These are phyloP conservation scores for Fonsecaea monophora DNA, from an alignment of 2,329 filamentous ascomycete species.

Conservation along the genomic window DNA sequence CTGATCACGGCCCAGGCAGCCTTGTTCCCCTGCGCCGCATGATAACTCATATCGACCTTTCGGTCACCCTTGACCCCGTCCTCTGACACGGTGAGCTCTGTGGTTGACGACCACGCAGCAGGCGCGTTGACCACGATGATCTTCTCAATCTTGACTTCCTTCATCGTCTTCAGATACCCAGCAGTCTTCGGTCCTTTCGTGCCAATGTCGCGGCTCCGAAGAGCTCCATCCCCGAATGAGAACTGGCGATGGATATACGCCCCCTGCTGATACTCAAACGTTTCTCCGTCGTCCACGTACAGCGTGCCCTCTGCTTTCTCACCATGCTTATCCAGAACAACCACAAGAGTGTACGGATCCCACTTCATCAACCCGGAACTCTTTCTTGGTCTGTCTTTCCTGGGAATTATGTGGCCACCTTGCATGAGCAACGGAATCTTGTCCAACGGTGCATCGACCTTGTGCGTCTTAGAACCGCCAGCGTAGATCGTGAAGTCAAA, in stretches of 20 bases:
- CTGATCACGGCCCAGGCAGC: constrained; percentile 70
- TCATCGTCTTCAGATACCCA: constrained; percentile 80
- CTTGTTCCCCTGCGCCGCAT: constrained; percentile 59
- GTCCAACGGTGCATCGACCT: constrained; percentile 78
- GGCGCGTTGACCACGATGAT: constrained; percentile 84
- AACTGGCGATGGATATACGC: constrained; percentile 89
- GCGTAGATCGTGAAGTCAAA: constrained; percentile 82
- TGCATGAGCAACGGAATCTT: constrained; percentile 90
- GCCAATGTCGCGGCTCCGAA: constrained; percentile 75
- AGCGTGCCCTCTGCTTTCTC: constrained; percentile 76
- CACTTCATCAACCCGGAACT: constrained; percentile 89
- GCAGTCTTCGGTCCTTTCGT: constrained; percentile 68
- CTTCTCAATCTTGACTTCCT: constrained; percentile 78
- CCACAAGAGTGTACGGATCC: constrained; percentile 91
- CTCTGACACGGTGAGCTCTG: constrained; percentile 59
- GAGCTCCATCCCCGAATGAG: constrained; percentile 63
- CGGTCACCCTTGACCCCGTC: constrained; percentile 53
- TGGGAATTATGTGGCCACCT: constrained; percentile 88
- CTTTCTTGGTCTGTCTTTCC: constrained; percentile 84
- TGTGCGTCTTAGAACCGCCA: constrained; percentile 72
- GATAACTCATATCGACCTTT: constrained; percentile 67
- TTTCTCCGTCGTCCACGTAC: constrained; percentile 93
- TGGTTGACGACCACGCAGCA: constrained; percentile 70
- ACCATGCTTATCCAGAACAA: constrained; percentile 71
- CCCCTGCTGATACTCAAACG: constrained; percentile 83